Conservation (phyloP, 2,329 filamentous ascomycete species). For the Whalleya microplaca region DNA sequence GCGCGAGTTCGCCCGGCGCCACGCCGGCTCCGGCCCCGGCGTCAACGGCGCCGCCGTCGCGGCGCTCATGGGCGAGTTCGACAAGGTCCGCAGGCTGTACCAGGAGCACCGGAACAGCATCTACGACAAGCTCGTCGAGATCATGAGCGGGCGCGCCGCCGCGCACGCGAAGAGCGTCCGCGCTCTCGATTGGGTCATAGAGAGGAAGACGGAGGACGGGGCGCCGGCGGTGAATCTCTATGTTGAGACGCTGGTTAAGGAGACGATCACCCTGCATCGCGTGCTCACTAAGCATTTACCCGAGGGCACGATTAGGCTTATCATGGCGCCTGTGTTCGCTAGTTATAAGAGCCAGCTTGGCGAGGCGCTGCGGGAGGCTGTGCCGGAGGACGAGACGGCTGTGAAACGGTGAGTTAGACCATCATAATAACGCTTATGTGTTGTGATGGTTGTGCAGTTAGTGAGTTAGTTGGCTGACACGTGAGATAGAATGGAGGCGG, state of each 20-base stretch:
- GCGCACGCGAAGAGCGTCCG: slow-evolving; percentile 76
- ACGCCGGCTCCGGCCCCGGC: slow-evolving; percentile 55
- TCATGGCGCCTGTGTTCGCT: slow-evolving; percentile 83
- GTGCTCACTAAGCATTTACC: slow-evolving; percentile 82
- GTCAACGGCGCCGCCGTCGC: slow-evolving; percentile 51
- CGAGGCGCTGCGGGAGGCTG: slow-evolving; percentile 67
- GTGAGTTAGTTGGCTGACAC: slow-evolving; percentile 1
- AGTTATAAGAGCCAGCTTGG: slow-evolving; percentile 82
- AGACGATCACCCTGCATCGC: slow-evolving; percentile 82
- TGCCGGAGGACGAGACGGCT: slow-evolving; percentile 67
- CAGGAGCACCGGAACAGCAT: slow-evolving; percentile 92
- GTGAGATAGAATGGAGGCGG: slow-evolving; percentile 68
- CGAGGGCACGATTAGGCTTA: slow-evolving; percentile 75
- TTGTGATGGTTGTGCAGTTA: too few species aligned
- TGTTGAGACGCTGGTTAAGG: slow-evolving; percentile 86
- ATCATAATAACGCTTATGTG: too few species aligned
- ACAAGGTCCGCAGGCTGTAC: slow-evolving; percentile 80
- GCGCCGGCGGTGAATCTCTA: slow-evolving; percentile 66
- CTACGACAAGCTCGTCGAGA: slow-evolving; percentile 90
- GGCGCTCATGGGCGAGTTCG: slow-evolving; percentile 78
- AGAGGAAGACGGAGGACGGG: slow-evolving; percentile 52
- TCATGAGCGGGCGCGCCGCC: slow-evolving; percentile 79
- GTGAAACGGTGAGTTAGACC: slow-evolving; percentile 66
- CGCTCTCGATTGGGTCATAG: slow-evolving; percentile 77
- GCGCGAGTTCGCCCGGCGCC: slow-evolving; percentile 86